A percentile compares a stretch with the other conserved stretches of the same genome.
These are phyloP conservation scores for Agrostemma githago DNA, from an alignment of 148 eudicot genomes.

Conservation along the genomic window DNA sequence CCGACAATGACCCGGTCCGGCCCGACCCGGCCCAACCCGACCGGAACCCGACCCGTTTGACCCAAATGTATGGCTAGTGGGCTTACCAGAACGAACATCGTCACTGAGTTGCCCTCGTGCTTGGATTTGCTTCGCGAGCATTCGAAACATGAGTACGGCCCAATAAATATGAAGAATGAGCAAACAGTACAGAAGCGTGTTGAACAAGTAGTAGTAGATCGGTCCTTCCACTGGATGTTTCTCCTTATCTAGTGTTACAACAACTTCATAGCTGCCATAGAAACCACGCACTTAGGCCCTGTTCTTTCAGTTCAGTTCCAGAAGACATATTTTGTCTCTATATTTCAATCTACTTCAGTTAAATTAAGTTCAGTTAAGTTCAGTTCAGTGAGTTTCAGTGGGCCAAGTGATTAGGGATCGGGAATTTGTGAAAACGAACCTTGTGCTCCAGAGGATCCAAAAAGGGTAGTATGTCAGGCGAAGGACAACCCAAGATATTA, in stretches of 20 bases:
- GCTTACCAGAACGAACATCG: slow-evolving; percentile 96
- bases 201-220: slow-evolving; percentile 81
- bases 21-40: too few relatives aligned
- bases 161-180: slow-evolving; percentile 92
- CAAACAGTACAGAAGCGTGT: slow-evolving; percentile 67
- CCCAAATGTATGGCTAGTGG: not conserved
- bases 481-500: slow-evolving; percentile 80
- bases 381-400: too few relatives aligned
- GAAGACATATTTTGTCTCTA: too few relatives aligned
- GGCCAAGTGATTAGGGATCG: not conserved
- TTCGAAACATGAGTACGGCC: slow-evolving; percentile 91
- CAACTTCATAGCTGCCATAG: slow-evolving; percentile 76
- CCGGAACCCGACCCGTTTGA: not conserved
- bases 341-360: too few relatives aligned
- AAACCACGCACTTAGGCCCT: too few relatives aligned
- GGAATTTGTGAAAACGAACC: slow-evolving; percentile 32
- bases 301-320: too few relatives aligned
- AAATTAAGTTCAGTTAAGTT: too few relatives aligned
- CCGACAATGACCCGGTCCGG: not conserved
- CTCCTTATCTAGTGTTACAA: slow-evolving; percentile 63
- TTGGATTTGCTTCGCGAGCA: slow-evolving; percentile 93
- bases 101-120: slow-evolving; percentile 81
- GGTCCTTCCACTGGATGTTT: slow-evolving; percentile 70
- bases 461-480: slow-evolving; percentile 85
- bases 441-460: slow-evolving; percentile 96